A percentile compares a stretch with the other conserved stretches of the same genome.
phyloP scores from a whole-genome alignment of 2,329 filamentous ascomycete species.

The Cadophora malorum region DNA sequence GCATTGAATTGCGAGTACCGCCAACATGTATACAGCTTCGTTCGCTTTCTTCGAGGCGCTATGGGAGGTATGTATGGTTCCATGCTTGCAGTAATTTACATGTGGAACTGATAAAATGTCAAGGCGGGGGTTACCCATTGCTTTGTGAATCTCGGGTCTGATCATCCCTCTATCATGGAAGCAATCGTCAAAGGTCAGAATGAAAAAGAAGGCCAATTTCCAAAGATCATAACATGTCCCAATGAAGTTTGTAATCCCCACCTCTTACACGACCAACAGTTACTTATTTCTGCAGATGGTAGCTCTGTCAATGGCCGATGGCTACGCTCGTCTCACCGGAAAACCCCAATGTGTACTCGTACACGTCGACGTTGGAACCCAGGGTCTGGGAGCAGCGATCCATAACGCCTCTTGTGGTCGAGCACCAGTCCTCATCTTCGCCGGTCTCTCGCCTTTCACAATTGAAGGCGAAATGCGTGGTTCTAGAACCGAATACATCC shows the following conservation, averaged over 20 bases:
- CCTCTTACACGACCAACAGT: not conserved
- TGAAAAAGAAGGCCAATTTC: conserved; percentile 66
- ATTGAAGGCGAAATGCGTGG: conserved; percentile 75
- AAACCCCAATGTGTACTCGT: conserved; percentile 72
- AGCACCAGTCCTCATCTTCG: conserved; percentile 74
- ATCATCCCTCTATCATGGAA: conserved; percentile 74
- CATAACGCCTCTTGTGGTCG: conserved; percentile 76
- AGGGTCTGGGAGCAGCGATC: conserved; percentile 69
- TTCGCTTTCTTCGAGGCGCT: conserved; percentile 72
- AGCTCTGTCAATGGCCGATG: conserved; percentile 78
- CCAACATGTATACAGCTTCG: conserved; percentile 22
- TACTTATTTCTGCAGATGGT: conserved; percentile 61
- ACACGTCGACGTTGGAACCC: conserved; percentile 78
- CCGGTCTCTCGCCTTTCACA: conserved; percentile 75
- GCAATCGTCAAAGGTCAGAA: conserved; percentile 75
- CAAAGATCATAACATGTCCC: conserved; percentile 72
- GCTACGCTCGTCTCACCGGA: conserved; percentile 70
- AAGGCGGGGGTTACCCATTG: conserved; percentile 57
- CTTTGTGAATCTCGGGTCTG: conserved; percentile 66
- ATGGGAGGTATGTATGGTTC: conserved; percentile 56
- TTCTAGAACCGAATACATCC: conserved; percentile 76
- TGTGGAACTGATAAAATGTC: not conserved
- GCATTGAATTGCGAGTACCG: not conserved
- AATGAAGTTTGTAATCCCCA: conserved; percentile 61
- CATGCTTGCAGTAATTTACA: conserved; percentile 1